Evolutionary conservation across 2,329 filamentous ascomycete genomes (phyloP).

Genomic region (Mycogone perniciosa): DNA sequence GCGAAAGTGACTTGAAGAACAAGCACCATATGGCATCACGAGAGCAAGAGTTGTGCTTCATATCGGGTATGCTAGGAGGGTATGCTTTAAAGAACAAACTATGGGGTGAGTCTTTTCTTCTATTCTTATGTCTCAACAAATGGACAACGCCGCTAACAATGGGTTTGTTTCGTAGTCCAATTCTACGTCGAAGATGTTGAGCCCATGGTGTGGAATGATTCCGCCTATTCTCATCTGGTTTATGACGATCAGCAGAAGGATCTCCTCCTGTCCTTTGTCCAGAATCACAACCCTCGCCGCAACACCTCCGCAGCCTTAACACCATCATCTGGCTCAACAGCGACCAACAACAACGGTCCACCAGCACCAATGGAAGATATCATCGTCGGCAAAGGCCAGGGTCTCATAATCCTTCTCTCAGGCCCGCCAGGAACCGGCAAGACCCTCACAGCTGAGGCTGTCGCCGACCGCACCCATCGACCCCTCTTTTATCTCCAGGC

Average conservation of each 20-base stretch:
- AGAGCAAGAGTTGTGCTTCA: constrained; percentile 34
- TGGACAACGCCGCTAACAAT: background rate
- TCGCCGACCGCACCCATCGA: constrained; percentile 35
- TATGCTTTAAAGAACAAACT: constrained; percentile 41
- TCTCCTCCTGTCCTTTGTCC: constrained; percentile 41
- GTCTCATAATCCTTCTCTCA: constrained; percentile 39
- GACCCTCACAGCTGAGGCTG: constrained; percentile 38
- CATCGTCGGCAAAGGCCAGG: constrained; percentile 37
- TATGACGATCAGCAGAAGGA: constrained; percentile 43
- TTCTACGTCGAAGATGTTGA: constrained; percentile 38
- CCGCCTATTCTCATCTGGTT: constrained; percentile 40
- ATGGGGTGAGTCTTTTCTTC: constrained; percentile 32
- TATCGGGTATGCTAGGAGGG: constrained; percentile 36
- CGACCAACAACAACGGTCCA: constrained; percentile 1
- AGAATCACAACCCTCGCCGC: constrained; percentile 31
- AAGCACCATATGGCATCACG: constrained; percentile 32
- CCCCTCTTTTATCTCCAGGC: constrained; percentile 42
- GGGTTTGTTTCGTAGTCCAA: constrained; percentile 14
- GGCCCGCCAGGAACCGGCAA: constrained; percentile 43
- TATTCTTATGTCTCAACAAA: background rate
- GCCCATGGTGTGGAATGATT: constrained; percentile 38
- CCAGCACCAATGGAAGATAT: constrained; percentile 30
- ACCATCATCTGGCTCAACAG: constrained; percentile 1
- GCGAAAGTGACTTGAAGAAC: constrained; percentile 31
- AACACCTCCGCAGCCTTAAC: background rate